phyloP scores from a whole-genome alignment of 345 rosid genomes.

The Populus ilicifolia region DNA sequence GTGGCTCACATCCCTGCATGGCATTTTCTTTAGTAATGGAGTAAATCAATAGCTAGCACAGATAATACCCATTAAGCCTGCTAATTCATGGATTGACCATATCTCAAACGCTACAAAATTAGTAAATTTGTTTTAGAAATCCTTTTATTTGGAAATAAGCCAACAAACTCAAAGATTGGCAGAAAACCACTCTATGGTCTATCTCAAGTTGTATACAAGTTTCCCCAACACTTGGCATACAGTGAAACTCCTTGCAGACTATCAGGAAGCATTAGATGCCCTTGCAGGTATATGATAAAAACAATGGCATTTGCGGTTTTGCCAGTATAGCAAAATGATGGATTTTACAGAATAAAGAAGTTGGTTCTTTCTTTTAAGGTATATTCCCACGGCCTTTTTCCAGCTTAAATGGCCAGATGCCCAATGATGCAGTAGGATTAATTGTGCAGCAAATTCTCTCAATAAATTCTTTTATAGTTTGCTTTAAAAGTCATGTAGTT shows the following conservation, averaged over 20 bases:
- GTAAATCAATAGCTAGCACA: background rate
- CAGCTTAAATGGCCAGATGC: background rate
- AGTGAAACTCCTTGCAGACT: background rate
- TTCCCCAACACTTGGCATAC: background rate
- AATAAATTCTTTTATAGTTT: background rate
- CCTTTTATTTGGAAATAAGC: background rate
- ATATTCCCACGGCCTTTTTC: background rate
- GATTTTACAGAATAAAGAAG: background rate
- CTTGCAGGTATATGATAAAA: background rate
- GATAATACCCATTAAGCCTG: background rate
- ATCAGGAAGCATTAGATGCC: background rate
- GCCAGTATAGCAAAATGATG: background rate
- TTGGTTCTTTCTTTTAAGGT: background rate
- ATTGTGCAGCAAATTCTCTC: background rate
- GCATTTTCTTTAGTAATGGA: background rate
- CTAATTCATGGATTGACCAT: too few species aligned
- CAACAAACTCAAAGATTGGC: background rate
- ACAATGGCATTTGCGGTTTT: background rate
- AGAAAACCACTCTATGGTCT: background rate
- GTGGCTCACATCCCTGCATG: background rate
- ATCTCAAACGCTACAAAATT: background rate
- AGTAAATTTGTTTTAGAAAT: background rate
- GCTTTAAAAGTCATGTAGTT: background rate
- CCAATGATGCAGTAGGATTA: background rate
- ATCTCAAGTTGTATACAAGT: background rate